Percentiles rank a stretch among this genome's conserved stretches.
Conservation (phyloP, 176 grass and related monocot genomes). For the Oryza glaberrima region DNA sequence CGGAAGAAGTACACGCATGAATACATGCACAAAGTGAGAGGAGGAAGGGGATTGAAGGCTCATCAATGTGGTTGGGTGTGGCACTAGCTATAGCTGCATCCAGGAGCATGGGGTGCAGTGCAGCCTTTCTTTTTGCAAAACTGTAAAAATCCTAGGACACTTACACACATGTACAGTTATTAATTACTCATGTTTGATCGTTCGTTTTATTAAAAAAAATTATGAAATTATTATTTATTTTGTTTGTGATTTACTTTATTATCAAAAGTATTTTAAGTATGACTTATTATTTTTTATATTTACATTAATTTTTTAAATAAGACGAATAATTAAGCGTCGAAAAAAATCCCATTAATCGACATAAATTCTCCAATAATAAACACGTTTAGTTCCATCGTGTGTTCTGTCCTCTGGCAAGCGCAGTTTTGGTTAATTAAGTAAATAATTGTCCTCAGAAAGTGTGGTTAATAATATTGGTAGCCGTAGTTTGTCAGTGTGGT, state of each 20-base stretch:
- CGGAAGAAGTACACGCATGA: accelerated
- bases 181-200: neutral
- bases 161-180: neutral
- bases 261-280: no score
- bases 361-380: no score
- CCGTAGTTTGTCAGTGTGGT: neutral
- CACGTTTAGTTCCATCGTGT: no score
- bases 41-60: constrained; percentile 41
- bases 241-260: no score
- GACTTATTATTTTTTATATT: no score
- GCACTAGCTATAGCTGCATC: neutral
- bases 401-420: no score
- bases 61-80: constrained; percentile 51
- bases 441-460: neutral
- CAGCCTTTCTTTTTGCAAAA: neutral
- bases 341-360: neutral
- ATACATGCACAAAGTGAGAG: neutral
- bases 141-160: neutral
- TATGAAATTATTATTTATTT: no score
- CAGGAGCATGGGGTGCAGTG: neutral
- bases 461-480: neutral
- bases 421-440: neutral
- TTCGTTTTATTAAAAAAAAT: no score
- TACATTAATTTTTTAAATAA: no score
- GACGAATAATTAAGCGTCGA: no score